Evolutionary conservation across 2,329 filamentous ascomycete species (phyloP).

Genomic region (Xylaria sp.): DNA sequence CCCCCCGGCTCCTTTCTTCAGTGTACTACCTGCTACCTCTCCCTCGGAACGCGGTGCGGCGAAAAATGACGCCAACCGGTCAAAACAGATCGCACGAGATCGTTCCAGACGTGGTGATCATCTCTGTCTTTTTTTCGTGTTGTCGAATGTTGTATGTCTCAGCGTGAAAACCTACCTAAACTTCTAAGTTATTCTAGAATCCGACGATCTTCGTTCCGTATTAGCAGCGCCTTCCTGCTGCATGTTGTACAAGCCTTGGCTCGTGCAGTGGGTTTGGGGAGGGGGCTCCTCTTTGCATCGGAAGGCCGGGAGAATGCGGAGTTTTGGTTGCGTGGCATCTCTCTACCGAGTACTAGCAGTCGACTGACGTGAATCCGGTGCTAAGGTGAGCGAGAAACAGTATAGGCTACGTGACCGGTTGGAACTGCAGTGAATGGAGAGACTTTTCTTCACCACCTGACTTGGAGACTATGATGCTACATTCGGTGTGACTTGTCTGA

Average conservation of each 20-base stretch:
- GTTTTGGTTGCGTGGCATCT: conserved; percentile 31
- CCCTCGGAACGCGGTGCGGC: conserved; percentile 8
- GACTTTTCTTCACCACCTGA: no score
- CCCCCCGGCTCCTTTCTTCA: conserved; percentile 13
- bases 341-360: neutral
- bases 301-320: conserved; percentile 36
- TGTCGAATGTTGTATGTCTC: conserved; percentile 3
- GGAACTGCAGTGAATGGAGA: no score
- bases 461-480: neutral
- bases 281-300: conserved; percentile 24
- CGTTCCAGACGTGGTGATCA: neutral
- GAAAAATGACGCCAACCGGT: conserved; percentile 19
- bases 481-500: conserved; percentile 9
- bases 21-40: neutral
- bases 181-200: conserved; percentile 25
- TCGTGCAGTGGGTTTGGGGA: conserved; percentile 14
- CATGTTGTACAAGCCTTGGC: conserved; percentile 16
- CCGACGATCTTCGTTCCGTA: conserved; percentile 1
- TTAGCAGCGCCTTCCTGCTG: neutral
- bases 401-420: neutral
- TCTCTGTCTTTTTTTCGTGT: neutral
- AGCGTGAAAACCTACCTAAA: conserved; percentile 13
- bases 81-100: conserved; percentile 5
- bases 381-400: conserved; percentile 8
- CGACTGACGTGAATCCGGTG: conserved; percentile 21